Conservation (phyloP, 1,284 basidiomycete genomes). For the Coniferiporia sulphurascens region DNA sequence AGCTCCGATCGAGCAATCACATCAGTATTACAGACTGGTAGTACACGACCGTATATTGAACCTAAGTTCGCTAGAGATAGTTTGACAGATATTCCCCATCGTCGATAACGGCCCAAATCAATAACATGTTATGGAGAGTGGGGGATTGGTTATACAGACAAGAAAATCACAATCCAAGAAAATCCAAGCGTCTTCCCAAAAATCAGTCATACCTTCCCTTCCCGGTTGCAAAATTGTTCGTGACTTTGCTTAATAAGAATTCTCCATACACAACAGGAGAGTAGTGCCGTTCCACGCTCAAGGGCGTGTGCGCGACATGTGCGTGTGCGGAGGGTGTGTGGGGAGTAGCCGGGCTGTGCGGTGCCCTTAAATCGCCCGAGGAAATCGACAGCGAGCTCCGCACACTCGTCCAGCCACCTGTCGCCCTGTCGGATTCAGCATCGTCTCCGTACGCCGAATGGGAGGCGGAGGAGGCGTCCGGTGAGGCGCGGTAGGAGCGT, state of each 20-base stretch:
- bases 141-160: too few species aligned
- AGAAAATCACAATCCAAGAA: too few species aligned
- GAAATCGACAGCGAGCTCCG: slow-evolving; percentile 2
- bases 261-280: slow-evolving; percentile 66
- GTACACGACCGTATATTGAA: too few species aligned
- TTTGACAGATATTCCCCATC: too few species aligned
- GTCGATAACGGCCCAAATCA: too few species aligned
- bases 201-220: slow-evolving; percentile 11
- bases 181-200: neutral
- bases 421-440: slow-evolving; percentile 7
- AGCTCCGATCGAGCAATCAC: too few species aligned
- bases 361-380: neutral
- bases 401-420: slow-evolving; percentile 4
- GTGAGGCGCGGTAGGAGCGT: slow-evolving; percentile 12
- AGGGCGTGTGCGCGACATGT: slow-evolving; percentile 10
- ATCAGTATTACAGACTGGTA: too few species aligned
- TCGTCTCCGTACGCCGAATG: neutral
- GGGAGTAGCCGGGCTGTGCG: neutral
- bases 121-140: too few species aligned
- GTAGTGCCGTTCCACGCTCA: slow-evolving; percentile 28
- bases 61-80: too few species aligned
- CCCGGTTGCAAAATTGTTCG: slow-evolving; percentile 54
- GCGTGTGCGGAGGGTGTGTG: slow-evolving; percentile 10
- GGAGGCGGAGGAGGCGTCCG: neutral
- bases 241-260: slow-evolving; percentile 69